These are phyloP conservation scores for Taphrina pruni DNA, from an alignment of 1,139 yeast genomes.

Conservation along the genomic window DNA sequence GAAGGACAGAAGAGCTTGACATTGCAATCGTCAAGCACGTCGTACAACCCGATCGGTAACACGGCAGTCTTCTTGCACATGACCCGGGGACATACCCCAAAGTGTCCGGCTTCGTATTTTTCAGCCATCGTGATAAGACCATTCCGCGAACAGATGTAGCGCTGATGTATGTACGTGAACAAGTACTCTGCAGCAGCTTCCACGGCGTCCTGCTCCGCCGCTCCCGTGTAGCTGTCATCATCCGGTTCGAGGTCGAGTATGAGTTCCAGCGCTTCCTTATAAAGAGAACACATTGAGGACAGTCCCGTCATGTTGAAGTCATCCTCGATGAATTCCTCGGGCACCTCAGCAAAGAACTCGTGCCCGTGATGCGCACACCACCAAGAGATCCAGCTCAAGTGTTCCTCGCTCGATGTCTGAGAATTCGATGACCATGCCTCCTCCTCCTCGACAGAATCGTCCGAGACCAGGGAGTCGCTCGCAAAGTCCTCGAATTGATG, in stretches of 20 bases:
- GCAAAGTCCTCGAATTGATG: slow-evolving; percentile 6
- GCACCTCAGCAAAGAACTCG: slow-evolving; percentile 90
- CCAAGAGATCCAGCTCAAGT: slow-evolving; percentile 69
- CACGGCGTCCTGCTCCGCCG: slow-evolving; percentile 65
- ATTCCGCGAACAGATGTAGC: slow-evolving; percentile 84
- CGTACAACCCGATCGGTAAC: slow-evolving; percentile 90
- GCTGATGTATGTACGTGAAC: slow-evolving; percentile 91
- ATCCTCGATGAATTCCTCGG: slow-evolving; percentile 92
- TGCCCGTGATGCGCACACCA: slow-evolving; percentile 88
- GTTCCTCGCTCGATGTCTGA: slow-evolving; percentile 38
- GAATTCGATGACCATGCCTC: slow-evolving; percentile 36
- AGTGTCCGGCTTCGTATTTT: slow-evolving; percentile 84
- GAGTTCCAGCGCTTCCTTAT: slow-evolving; percentile 88
- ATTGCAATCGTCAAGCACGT: slow-evolving; percentile 87
- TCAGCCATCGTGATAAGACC: slow-evolving; percentile 90
- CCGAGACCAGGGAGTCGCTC: slow-evolving; percentile 21
- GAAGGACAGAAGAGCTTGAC: slow-evolving; percentile 93
- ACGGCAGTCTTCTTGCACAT: slow-evolving; percentile 90
- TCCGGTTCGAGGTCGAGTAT: slow-evolving; percentile 78
- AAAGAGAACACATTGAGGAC: slow-evolving; percentile 82
- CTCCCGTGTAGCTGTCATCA: slow-evolving; percentile 50
- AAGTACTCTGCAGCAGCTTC: slow-evolving; percentile 90
- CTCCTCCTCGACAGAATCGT: slow-evolving; percentile 4
- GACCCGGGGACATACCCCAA: slow-evolving; percentile 91
- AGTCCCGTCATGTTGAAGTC: slow-evolving; percentile 94